Evolutionary conservation across 495 filamentous ascomycete species (phyloP).

Genomic region (Geopyxis carbonaria): DNA sequence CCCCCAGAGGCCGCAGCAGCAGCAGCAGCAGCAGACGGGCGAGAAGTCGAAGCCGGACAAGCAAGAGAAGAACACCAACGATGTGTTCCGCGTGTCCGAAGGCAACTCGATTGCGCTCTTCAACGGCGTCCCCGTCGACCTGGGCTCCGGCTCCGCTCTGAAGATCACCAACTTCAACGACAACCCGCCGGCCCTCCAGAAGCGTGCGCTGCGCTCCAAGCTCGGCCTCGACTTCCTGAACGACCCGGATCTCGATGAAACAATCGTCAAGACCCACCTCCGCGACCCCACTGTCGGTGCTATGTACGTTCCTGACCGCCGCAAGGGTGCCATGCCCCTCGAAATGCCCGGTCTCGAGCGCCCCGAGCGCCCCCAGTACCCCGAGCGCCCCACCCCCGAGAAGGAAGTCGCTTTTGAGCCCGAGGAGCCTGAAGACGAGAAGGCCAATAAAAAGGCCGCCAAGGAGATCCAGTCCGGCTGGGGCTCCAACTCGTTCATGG

Average conservation of each 20-base stretch:
- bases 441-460: background rate
- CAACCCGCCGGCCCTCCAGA: background rate
- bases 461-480: background rate
- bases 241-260: constrained; percentile 1
- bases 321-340: background rate
- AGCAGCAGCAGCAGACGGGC: too few relatives aligned
- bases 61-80: background rate
- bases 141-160: background rate
- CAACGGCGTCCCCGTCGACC: constrained; percentile 7
- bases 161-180: background rate
- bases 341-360: too few relatives aligned
- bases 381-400: background rate
- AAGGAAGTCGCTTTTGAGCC: background rate
- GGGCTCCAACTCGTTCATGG: constrained; percentile 2
- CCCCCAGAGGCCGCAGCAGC: too few relatives aligned
- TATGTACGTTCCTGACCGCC: background rate
- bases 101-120: constrained; percentile 6
- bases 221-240: constrained; percentile 4
- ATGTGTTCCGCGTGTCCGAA: constrained; percentile 3
- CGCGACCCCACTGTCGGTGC: background rate
- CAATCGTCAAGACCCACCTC: background rate
- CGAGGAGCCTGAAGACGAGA: background rate
- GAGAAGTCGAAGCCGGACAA: too few relatives aligned
- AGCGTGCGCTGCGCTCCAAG: constrained; percentile 4
- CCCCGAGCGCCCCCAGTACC: background rate